Conservation (phyloP, 306 rosid genomes). For the Arachis stenosperma region DNA sequence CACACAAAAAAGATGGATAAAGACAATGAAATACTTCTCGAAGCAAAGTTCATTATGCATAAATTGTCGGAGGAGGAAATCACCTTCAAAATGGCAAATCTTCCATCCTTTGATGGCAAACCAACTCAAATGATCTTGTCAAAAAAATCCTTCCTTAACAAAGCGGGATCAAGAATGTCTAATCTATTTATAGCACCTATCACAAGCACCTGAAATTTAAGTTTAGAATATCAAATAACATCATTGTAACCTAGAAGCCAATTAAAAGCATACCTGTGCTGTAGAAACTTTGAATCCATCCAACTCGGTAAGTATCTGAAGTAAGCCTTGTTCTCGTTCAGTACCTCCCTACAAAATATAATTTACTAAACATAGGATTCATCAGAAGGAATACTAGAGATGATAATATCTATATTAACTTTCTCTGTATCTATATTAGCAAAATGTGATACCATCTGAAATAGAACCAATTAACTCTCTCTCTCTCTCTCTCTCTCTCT, state of each 20-base stretch:
- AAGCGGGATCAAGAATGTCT: constrained; percentile 97
- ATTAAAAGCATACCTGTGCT: constrained; percentile 62
- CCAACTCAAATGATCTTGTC: too few relatives aligned
- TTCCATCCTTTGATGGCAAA: too few relatives aligned
- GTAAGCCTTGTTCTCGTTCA: constrained; percentile 96
- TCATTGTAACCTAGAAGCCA: constrained; percentile 28
- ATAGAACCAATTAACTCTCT: constrained; percentile 1
- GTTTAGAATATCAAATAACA: constrained; percentile 47
- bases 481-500: background rate
- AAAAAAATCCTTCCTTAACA: constrained; percentile 39
- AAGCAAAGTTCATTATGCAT: too few relatives aligned
- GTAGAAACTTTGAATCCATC: constrained; percentile 98
- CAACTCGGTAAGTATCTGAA: constrained; percentile 94
- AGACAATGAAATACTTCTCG: too few relatives aligned
- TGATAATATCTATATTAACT: background rate
- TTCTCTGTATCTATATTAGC: background rate
- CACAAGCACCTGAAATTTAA: constrained; percentile 77
- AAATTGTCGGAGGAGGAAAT: too few relatives aligned
- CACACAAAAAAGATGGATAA: constrained; percentile 1
- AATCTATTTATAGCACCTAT: constrained; percentile 98
- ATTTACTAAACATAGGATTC: constrained; percentile 26
- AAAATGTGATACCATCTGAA: constrained; percentile 1
- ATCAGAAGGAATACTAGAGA: constrained; percentile 31
- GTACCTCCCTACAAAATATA: constrained; percentile 82
- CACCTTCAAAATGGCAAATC: too few relatives aligned